Conservation (phyloP, 768 basidiomycete genomes). For the Pulveroboletus sp. region DNA sequence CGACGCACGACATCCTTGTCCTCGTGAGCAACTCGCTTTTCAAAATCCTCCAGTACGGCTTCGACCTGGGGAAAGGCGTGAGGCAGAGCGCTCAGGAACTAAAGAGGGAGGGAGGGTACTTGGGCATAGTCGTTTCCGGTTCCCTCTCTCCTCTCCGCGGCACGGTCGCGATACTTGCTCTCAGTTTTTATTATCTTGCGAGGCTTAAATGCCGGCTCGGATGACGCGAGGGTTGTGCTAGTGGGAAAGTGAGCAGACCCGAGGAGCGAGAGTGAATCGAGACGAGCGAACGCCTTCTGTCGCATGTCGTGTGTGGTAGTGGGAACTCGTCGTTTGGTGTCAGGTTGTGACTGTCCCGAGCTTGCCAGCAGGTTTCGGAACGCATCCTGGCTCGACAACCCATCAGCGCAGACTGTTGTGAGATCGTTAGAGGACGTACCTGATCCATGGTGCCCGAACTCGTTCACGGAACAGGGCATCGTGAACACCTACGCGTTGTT, state of each 20-base stretch:
- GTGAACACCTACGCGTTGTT: slow-evolving; percentile 20
- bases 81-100: background rate
- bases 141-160: slow-evolving; percentile 66
- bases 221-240: slow-evolving; percentile 46
- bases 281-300: slow-evolving; percentile 21
- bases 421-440: slow-evolving; percentile 6
- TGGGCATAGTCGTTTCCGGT: slow-evolving; percentile 69
- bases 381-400: slow-evolving; percentile 43
- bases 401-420: background rate
- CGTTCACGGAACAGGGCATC: background rate
- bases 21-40: slow-evolving; percentile 53
- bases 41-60: slow-evolving; percentile 77
- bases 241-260: background rate
- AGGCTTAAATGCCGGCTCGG: slow-evolving; percentile 73
- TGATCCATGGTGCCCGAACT: slow-evolving; percentile 23
- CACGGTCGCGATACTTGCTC: slow-evolving; percentile 66
- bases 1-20: slow-evolving; percentile 55
- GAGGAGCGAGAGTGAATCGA: background rate
- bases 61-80: slow-evolving; percentile 50
- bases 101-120: slow-evolving; percentile 33
- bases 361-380: slow-evolving; percentile 49
- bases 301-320: background rate
- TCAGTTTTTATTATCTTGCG: slow-evolving; percentile 67
- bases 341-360: slow-evolving; percentile 24
- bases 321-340: slow-evolving; percentile 1